phyloP scores from a whole-genome alignment of 2,329 filamentous ascomycete species.

The Hypoxylon sp. region DNA sequence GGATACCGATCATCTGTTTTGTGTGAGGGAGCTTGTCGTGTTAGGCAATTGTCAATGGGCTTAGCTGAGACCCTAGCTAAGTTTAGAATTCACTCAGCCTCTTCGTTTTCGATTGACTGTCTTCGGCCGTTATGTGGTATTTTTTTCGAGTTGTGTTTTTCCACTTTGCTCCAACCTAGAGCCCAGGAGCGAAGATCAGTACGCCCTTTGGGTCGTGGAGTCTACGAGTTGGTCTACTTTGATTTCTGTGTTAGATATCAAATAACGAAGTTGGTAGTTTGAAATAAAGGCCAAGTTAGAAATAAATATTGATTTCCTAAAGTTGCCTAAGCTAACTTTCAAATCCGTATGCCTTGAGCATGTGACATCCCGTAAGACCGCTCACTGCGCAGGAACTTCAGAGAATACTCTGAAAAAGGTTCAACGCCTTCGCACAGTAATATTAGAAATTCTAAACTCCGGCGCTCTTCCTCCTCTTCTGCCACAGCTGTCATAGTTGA shows the following conservation, averaged over 20 bases:
- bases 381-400: neutral
- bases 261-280: neutral
- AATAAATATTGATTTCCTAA: neutral
- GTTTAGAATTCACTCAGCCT: conserved; percentile 24
- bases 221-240: neutral
- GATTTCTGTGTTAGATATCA: neutral
- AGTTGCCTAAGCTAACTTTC: neutral
- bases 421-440: no score
- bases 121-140: neutral
- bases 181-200: neutral
- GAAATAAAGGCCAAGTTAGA: neutral
- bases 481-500: neutral
- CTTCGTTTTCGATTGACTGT: neutral
- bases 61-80: neutral
- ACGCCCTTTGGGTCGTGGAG: neutral
- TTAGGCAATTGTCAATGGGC: neutral
- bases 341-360: neutral
- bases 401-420: no score
- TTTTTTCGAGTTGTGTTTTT: neutral
- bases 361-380: neutral
- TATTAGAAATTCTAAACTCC: neutral
- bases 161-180: neutral
- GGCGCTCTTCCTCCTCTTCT: neutral
- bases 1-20: conserved; percentile 1
- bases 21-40: neutral